Base-by-base conservation (phyloP, 2,329 filamentous ascomycete genomes). In the Penicillium sp. region DNA sequence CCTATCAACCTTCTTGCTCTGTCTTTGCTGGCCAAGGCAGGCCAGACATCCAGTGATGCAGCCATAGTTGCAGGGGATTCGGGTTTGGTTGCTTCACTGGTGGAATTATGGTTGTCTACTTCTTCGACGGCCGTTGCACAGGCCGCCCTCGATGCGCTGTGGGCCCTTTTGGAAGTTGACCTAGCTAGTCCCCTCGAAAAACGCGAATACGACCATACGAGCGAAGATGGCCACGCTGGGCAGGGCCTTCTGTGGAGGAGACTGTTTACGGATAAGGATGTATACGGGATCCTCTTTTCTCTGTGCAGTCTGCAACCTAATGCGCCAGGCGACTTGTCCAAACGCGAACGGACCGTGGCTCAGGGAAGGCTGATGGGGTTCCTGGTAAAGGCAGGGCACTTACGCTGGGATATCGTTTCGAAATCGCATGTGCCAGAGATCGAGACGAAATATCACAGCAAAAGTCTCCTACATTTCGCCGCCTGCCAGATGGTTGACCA, bases 161-260 rank as follows among this genome's bases (percentile, higher is more conserved):
- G 76, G 52, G 71, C 73, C 6, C 67, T 85, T 1, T 62, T 85
- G 29, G 72, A 75, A 44, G 69, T 80, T 4, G 78, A 81, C 45
- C 66, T 73, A 38, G 61, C 65, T 23, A 70, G 58, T 48, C 60
- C 58, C 18, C 55, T 61, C 44, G 61, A 69, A 50, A 62, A 60
- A 44, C 57, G 54, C 13, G 61, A 59, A 50, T 44, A 57, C 38
- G 51, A 57, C 4, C 49, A 55, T 39, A 52, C 50, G 2, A 40
- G 47, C 7, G 57, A 61, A 31, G 60, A 62, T 10, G 46, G 49
- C 6, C 59, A 58, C 44, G 56, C 52, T 59, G 75, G 76, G 3
- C 76, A 79, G 54, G 78, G 77, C 0, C 66, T 82, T 1, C 72
- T 86, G 60, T 84, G 81, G 82, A 78, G 81, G 60, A 77, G 82